Percentiles rank a stretch among this genome's conserved stretches.
Conservation (phyloP, 2,329 filamentous ascomycete species). For the Camillea tinctor region DNA sequence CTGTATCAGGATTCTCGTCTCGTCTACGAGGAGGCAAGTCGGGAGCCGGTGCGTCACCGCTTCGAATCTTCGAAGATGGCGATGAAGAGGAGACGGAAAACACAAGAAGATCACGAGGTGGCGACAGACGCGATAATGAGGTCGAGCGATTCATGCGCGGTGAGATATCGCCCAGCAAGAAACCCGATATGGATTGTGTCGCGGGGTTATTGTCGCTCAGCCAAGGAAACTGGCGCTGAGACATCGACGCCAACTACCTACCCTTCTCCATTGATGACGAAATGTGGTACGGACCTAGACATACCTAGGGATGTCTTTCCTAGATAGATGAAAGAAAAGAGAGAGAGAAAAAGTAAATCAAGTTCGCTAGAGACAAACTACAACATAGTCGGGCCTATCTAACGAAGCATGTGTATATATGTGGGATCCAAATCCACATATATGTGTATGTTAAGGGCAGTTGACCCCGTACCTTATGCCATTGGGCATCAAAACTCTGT, state of each 20-base stretch:
- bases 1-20: slow-evolving; percentile 30
- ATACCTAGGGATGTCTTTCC: not conserved
- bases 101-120: not conserved
- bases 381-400: not conserved
- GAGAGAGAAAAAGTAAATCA: not conserved
- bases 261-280: not conserved
- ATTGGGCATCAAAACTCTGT: not conserved
- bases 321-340: not conserved
- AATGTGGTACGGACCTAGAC: not conserved
- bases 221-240: slow-evolving; percentile 83
- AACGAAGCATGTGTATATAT: not conserved
- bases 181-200: slow-evolving; percentile 82
- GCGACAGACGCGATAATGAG: slow-evolving; percentile 50
- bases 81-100: slow-evolving; percentile 15
- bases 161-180: slow-evolving; percentile 67
- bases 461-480: not conserved
- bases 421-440: not conserved
- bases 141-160: slow-evolving; percentile 72
- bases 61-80: slow-evolving; percentile 54
- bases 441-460: not conserved
- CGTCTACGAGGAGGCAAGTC: slow-evolving; percentile 22
- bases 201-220: slow-evolving; percentile 86
- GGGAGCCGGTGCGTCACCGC: slow-evolving; percentile 20
- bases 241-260: not conserved
- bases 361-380: not conserved